Conservation (phyloP, 2,329 filamentous ascomycete species). For the Tolypocladium ophioglossoides region DNA sequence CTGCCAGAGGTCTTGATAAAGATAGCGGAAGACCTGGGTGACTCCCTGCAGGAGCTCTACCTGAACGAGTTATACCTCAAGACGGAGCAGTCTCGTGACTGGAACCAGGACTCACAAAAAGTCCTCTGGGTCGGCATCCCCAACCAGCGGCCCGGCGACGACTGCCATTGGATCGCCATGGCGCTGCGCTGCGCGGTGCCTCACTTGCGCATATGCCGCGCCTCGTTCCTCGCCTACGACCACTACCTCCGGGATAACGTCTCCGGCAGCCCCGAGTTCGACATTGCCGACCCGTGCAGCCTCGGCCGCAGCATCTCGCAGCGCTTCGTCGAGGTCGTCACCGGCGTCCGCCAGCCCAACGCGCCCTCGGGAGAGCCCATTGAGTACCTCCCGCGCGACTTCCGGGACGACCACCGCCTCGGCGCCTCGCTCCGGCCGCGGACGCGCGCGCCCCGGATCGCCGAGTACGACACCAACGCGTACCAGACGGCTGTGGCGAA, state of each 20-base stretch:
- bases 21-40: conserved; percentile 22
- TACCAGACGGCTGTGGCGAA: conserved; percentile 26
- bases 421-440: conserved; percentile 13
- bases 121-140: conserved; percentile 35
- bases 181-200: conserved; percentile 23
- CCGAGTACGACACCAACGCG: conserved; percentile 25
- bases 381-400: conserved; percentile 20
- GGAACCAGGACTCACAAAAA: conserved; percentile 21
- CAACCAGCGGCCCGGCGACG: conserved; percentile 25
- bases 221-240: conserved; percentile 33
- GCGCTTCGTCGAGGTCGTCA: conserved; percentile 35
- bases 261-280: conserved; percentile 20
- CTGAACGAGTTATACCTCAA: conserved; percentile 36
- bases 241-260: conserved; percentile 24
- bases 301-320: conserved; percentile 29
- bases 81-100: conserved; percentile 22
- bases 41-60: conserved; percentile 32
- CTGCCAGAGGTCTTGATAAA: conserved; percentile 22
- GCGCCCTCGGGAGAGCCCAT: conserved; percentile 20
- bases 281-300: conserved; percentile 30
- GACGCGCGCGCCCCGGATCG: conserved; percentile 13
- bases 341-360: conserved; percentile 27
- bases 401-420: conserved; percentile 13
- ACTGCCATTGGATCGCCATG: conserved; percentile 32
- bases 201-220: conserved; percentile 30